Evolutionary conservation across 768 basidiomycete species (phyloP).

Genomic region (Tricholoma flavovirens): DNA sequence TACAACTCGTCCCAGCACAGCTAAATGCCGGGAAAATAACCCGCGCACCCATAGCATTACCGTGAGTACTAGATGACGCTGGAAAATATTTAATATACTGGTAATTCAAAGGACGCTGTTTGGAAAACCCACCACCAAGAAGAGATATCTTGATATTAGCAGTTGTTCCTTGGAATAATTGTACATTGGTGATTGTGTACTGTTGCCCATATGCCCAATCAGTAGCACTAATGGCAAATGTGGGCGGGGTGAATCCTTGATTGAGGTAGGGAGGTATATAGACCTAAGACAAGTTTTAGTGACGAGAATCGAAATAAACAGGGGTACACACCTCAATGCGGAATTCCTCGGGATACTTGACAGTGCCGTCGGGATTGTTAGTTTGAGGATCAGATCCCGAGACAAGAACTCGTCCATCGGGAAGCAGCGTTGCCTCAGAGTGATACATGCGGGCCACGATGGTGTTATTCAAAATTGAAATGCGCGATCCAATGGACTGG

Average conservation of each 20-base stretch:
- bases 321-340: conserved; percentile 41
- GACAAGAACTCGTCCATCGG: conserved; percentile 68
- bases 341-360: conserved; percentile 68
- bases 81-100: conserved; percentile 4
- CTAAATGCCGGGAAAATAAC: conserved; percentile 70
- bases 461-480: conserved; percentile 62
- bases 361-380: conserved; percentile 30
- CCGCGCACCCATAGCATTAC: conserved; percentile 69
- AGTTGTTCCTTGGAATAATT: conserved; percentile 37
- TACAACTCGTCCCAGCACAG: conserved; percentile 65
- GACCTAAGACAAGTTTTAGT: conserved; percentile 28
- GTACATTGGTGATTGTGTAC: conserved; percentile 48
- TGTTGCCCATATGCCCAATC: conserved; percentile 59
- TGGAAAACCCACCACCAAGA: conserved; percentile 45
- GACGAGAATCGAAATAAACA: not conserved
- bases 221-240: conserved; percentile 47
- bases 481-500: conserved; percentile 49
- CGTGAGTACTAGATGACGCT: conserved; percentile 75
- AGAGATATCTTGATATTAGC: conserved; percentile 53
- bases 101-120: not conserved
- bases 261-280: conserved; percentile 87
- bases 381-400: conserved; percentile 75
- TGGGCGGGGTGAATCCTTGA: conserved; percentile 55
- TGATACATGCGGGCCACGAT: conserved; percentile 75
- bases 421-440: conserved; percentile 68